Evolutionary conservation across 2,329 filamentous ascomycete genomes (phyloP).

Genomic region (Fusarium paranaense): DNA sequence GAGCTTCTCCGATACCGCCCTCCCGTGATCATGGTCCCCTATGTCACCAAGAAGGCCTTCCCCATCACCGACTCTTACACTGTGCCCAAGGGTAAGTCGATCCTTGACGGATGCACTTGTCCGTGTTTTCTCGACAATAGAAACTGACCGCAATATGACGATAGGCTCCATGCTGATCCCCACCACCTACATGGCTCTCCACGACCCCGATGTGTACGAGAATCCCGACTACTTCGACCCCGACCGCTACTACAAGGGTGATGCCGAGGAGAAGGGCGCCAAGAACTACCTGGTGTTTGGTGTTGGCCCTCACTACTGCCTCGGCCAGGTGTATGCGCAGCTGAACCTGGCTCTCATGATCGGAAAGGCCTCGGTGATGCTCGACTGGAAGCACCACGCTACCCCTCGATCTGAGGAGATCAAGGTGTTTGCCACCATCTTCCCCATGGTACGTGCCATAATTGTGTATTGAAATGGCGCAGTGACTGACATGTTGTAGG

Average conservation of each 20-base stretch:
- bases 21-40: conserved; percentile 97
- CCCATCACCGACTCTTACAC: conserved; percentile 89
- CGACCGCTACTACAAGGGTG: conserved; percentile 89
- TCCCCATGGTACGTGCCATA: conserved; percentile 80
- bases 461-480: neutral
- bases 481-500: conserved; percentile 61
- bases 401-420: conserved; percentile 92
- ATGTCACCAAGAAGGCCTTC: conserved; percentile 94
- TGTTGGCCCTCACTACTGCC: conserved; percentile 94
- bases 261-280: conserved; percentile 83
- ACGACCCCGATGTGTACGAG: conserved; percentile 91
- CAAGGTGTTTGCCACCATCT: conserved; percentile 98
- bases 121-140: neutral
- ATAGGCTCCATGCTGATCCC: conserved; percentile 91
- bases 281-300: conserved; percentile 99
- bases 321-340: conserved; percentile 92
- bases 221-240: conserved; percentile 91
- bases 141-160: conserved; percentile 28
- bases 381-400: conserved; percentile 91
- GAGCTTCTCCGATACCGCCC: conserved; percentile 94
- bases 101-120: neutral
- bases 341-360: conserved; percentile 90
- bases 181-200: conserved; percentile 88
- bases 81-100: conserved; percentile 80
- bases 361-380: conserved; percentile 86